Evolutionary conservation across 1,139 yeast genomes (phyloP), one percentile per base, ranked within the genome.

Genomic region (Yamadazyma mexicana): DNA sequence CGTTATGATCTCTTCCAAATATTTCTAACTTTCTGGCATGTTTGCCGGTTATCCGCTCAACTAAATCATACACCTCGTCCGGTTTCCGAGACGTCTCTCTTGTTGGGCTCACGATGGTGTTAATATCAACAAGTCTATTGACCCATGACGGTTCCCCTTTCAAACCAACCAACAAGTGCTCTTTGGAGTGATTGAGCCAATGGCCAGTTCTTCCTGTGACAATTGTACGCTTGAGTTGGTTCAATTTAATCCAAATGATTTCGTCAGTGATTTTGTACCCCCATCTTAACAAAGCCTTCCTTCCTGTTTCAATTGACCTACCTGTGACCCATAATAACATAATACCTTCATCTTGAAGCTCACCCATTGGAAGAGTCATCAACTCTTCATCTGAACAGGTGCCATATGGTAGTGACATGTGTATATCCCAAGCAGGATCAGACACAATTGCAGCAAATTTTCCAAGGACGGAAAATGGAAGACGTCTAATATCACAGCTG

Each of bases 191-290:
- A 56, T 91, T 91, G 37, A 91, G 69, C 98, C 98, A 91, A 59
- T 91, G 98, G 0, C 98, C 98, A 0, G 98, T 91, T 46, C 97
- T 68, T 1, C 98, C 98, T 0, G 98, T 91, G 44, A 94, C 92
- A 37, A 91, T 89, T 0, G 96, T 91, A 46, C 96, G 67, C 24
- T 83, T 80, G 44, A 91, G 65, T 57, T 91, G 97, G 58, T 91
- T 91, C 9, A 94, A 78, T 58, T 91, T 91, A 44, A 88, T 77
- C 98, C 98, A 91, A 16, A 91, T 78, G 49, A 91, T 62, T 58
- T 89, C 97, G 58, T 89, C 92, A 18, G 79, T 66, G 5, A 84
- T 78, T 24, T 60, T 56, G 56, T 91, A 91, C 0, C 97, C 97
- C 96, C 97, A 89, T 47, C 77, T 79, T 5, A 59, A 60, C 41